Conservation (phyloP, 2,329 filamentous ascomycete genomes). For the Onygenales sp. region DNA sequence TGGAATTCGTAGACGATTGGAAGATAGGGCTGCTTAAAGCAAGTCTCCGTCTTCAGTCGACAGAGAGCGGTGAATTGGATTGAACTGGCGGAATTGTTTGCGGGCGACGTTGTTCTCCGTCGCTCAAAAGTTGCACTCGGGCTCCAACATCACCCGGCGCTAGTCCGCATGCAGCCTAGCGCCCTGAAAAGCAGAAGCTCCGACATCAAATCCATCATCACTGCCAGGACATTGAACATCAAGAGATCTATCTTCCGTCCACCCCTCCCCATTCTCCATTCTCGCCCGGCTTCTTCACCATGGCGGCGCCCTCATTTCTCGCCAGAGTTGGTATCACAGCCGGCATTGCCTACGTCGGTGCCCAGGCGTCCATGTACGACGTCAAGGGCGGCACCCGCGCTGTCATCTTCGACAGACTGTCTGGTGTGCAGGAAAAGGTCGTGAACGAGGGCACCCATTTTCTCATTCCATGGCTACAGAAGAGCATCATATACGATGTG, state of each 20-base stretch:
- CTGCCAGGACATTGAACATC: neutral
- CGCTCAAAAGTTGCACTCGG: slow-evolving; percentile 22
- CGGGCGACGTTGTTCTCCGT: slow-evolving; percentile 18
- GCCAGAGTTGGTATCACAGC: slow-evolving; percentile 54
- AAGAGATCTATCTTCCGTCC: slow-evolving; percentile 8
- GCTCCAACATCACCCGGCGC: slow-evolving; percentile 16
- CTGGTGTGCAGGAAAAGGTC: slow-evolving; percentile 86
- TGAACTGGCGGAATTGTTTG: slow-evolving; percentile 2
- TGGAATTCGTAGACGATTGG: neutral
- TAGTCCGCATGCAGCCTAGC: slow-evolving; percentile 26
- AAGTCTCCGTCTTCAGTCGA: neutral
- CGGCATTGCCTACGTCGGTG: slow-evolving; percentile 53
- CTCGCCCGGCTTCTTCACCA: slow-evolving; percentile 18
- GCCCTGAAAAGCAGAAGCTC: slow-evolving; percentile 19
- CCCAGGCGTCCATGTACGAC: slow-evolving; percentile 81
- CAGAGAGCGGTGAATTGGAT: neutral
- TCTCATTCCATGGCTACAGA: slow-evolving; percentile 89
- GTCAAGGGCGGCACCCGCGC: slow-evolving; percentile 90
- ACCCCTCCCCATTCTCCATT: slow-evolving; percentile 3
- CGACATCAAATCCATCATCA: slow-evolving; percentile 19
- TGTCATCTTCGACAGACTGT: slow-evolving; percentile 92
- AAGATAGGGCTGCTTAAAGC: neutral
- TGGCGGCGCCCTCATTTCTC: slow-evolving; percentile 37
- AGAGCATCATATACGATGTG: slow-evolving; percentile 91
- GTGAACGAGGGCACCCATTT: slow-evolving; percentile 97